Base-by-base conservation (phyloP, 2,329 filamentous ascomycete genomes). In the Alternaria dauci region DNA sequence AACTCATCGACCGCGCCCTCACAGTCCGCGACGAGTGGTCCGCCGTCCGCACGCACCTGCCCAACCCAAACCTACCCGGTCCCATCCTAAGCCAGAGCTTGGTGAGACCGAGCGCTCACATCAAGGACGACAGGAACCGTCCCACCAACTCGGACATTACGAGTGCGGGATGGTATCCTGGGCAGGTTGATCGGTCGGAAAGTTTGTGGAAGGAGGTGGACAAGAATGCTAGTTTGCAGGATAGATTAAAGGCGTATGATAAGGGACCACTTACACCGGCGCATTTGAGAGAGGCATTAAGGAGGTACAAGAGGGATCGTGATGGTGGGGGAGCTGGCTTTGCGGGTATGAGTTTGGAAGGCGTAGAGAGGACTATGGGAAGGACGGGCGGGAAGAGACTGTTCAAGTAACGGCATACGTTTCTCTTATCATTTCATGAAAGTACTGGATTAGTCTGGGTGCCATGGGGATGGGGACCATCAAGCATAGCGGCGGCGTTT, bases 21-120 rank as follows among this genome's bases (percentile, higher is more conserved):
- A 84, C 86, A 43, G 86, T 93, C 11, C 91, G 93, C 73, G 83
- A 84, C 60, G 89, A 94, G 78, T 92, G 89, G 90, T 81, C 89
- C 32, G 81, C 83, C 1, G 83, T 85, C 12, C 66, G 70, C 56
- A 76, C 74, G 0, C 76, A 75, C 48, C 53, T 71, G 12, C 76
- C 74, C n/a, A 78, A 76, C 59, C 68, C 71, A 2, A 61, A 70
- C 14, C 47, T 78, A 5, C 75, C 67, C 0, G 69, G 67, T 0
- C 66, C 63, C 1, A 62, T 78, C n/a, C 70, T 74, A 3, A 62
- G 59, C 32, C 65, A 69, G 30, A 73, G 66, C 23, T 62, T 77
- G 5, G 66, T 72, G 8, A 69, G 71, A 4, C 75, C 77, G 1
- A 72, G 68, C 8, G 72, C 68, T 2, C 71, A 77, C 38, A 71